Evolutionary conservation across 2,329 filamentous ascomycete species (phyloP), one percentile per base, ranked within the genome.

Genomic region (Neopestalotiopsis sp.): DNA sequence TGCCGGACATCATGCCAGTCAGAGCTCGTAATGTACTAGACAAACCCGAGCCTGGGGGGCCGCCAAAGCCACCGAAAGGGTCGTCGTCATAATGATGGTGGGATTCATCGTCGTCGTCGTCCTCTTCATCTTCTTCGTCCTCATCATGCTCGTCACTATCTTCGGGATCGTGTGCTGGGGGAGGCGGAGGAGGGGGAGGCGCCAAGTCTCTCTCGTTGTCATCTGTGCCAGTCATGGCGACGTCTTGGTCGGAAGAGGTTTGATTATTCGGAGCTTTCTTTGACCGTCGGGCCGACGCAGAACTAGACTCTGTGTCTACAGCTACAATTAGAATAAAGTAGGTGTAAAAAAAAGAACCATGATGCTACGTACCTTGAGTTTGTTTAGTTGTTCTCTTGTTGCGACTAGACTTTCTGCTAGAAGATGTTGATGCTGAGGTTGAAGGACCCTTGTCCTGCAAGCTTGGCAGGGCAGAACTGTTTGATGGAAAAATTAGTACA

Each of bases 1-100:
- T 90, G 53, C 95, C 93, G 2, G 93, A 92, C 88, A 98, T 95
- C 88, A 97, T 97, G 71, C 95, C 95, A 66, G 91, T 97, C 73
- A 99, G 83, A 20, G 95, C 94, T 77, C 95, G 88, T 20, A 99
- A 86, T 14, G 94, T 97, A 76, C 86, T 93, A 6, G 94, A 93
- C 34, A 98, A 83, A 20, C 90, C 89, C 66, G 90, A 86, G 17
- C 89, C 86, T 10, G 88, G 85, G 68, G 88, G 87, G 57, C 91
- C 89, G 45, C 92, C 90, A 71, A 97, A 94, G 14, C 85, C 86
- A 56, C 88, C 86, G 73, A 90, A 90, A 0, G 87, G 86, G 72
- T 89, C 88, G 68, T 90, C 89, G 68, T 92, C 91, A 28, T 91
- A 91, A 72, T 93, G 90, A 70, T 91, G 91, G 72, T 77, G 75